Conservation (phyloP, 306 rosid species). For the Ceratonia siliqua region DNA sequence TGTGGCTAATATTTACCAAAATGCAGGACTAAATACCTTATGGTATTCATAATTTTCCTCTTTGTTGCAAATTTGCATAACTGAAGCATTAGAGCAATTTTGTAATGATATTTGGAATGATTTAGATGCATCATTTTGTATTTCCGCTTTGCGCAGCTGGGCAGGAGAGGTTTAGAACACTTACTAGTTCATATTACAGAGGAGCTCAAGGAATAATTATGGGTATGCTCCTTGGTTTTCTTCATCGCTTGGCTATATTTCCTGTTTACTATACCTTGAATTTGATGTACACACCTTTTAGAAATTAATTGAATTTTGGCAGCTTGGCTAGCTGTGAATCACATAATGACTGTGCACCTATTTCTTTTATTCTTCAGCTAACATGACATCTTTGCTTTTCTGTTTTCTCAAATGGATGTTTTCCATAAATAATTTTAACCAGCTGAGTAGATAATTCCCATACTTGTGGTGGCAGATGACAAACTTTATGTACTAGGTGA, state of each 20-base stretch:
- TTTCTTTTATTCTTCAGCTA: neutral
- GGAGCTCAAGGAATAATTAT: slow-evolving; percentile 89
- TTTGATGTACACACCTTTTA: neutral
- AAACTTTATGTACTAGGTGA: neutral
- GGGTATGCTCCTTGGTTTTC: slow-evolving; percentile 53
- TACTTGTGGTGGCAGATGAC: neutral
- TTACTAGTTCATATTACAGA: slow-evolving; percentile 86
- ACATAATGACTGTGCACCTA: neutral
- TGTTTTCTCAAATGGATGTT: neutral
- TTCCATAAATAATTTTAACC: too few relatives aligned
- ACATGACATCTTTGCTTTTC: neutral
- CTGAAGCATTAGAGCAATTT: neutral
- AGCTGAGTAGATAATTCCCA: too few relatives aligned
- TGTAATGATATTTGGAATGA: slow-evolving; percentile 9
- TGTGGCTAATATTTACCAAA: neutral
- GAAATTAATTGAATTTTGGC: slow-evolving; percentile 8
- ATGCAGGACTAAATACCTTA: slow-evolving; percentile 1
- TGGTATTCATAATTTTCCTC: neutral
- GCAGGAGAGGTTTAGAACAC: slow-evolving; percentile 85
- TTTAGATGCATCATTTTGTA: slow-evolving; percentile 2
- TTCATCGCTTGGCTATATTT: neutral
- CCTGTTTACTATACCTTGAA: neutral
- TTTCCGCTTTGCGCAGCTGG: slow-evolving; percentile 61
- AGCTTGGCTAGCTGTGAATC: neutral
- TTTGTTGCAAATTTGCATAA: slow-evolving; percentile 20